Evolutionary conservation across 176 grass and related monocot species (phyloP), one percentile per base, ranked within the genome.

Genomic region (Oryza meridionalis): DNA sequence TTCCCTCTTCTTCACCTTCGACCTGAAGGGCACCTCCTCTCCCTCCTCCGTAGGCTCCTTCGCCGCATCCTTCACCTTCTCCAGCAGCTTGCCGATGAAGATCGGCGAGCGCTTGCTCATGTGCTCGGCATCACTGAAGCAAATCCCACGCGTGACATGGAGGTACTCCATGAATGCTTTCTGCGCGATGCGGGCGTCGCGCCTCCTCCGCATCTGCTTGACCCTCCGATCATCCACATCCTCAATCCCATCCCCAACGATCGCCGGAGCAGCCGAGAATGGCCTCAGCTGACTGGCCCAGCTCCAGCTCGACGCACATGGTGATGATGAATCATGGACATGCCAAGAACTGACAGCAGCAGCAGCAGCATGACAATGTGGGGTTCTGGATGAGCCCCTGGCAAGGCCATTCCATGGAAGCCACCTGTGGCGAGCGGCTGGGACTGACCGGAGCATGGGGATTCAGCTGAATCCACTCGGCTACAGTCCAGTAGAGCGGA

Each of bases 111-210:
- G 55, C 66, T 86, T 94, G 80, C 83, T 86, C 45, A 94, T 91
- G 11, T 88, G 88, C 86, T 94, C 92, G 2, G 92, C 92, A 2
- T 94, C 88, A 0, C 25, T 11, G 50, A 91, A 94, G 31, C 29
- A 2, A 16, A 94, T 32, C 21, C 88, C 86, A 2, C 88, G 86
- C 0, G 92, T 94, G 29, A 66, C 7, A 22, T 94, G 88, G 73
- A 94, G 92, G 76, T 94, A 94, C 7, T 94, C 92, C 83, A 94
- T 35, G 42, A 94, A 85, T 19, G 72, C 64, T 40, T 10, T 61
- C 83, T 77, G 86, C 4, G 86, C 92, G 26, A 63, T 17, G 11
- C 42, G 70, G 21, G 83, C 62, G 0, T 45, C 69, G 4, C 74
- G 75, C 14, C n/a, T 79, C 15, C 19, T 88, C 73, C 49, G 31